Base-by-base conservation (phyloP, 1,284 basidiomycete species). In the Meira miltonrushii region DNA sequence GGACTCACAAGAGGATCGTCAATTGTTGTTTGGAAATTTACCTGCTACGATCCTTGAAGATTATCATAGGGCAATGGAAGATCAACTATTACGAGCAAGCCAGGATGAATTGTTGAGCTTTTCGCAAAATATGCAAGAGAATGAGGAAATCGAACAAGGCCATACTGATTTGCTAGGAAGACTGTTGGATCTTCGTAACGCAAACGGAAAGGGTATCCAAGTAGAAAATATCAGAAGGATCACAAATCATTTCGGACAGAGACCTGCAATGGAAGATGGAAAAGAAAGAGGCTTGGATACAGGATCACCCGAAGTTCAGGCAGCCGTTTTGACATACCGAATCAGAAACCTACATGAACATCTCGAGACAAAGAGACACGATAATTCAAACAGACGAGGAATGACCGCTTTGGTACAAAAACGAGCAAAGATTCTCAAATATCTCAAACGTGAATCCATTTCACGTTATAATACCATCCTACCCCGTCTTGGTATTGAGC, bases 301-400 rank as follows among this genome's bases (percentile, higher is more conserved):
- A 1, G 93, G 91, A 39, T 83, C 86, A 55, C 84, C 88, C 0
- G 88, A 92, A 71, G 92, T 94, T 0, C 92, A 95, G 83, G 93
- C 87, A 52, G 93, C 93, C 0, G 81, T 96, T 23, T 76, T 92
- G 56, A 96, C 93, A 0, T 85, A 88, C 75, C 84, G 86, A 72
- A 94, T 96, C 68, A 88, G 89, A 48, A 88, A 87, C 66, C 78
- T 96, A 46, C 87, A 87, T 83, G 81, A 81, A 1, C 93, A 95
- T 77, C 80, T 94, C 43, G 78, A 77, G 33, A 87, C 85, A 75
- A n/a, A 15, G 11, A 86, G 85, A 65, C 85, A 87, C 65, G 93
- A 97, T 77, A 83, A 88, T 44, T 85, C 85, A 50, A 93, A 90
- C 76, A 84, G 87, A 50, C 84, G 87, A 13, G 82, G 84, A 11